Evolutionary conservation across 2,329 filamentous ascomycete species (phyloP), one percentile per base, ranked within the genome.

Genomic region (Bretziella fagacearum): DNA sequence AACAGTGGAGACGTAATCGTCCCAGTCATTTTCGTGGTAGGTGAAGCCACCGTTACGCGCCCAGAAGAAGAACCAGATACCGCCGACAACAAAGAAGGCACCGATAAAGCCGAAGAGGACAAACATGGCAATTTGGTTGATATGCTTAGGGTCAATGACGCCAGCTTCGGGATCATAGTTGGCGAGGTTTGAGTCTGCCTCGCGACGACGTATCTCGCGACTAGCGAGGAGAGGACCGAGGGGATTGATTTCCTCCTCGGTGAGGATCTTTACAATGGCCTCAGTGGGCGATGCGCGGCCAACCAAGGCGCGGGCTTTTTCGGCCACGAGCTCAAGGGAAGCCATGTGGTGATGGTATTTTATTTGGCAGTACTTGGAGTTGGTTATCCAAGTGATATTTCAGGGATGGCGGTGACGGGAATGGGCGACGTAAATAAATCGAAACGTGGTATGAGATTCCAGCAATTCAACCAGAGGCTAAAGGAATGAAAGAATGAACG

Each of bases 31-130:
- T 53, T 93, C 67, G 40, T 73, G 73, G 70, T 86, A 96, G 53
- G 82, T 68, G 66, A 96, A 95, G 11, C 91, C 91, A 52, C 91
- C 91, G 56, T 96, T 94, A 65, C 83, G 89, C 49, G 89, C 89
- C 82, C 84, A 93, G 71, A 93, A 93, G 73, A 98, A 96, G 72
- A 98, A 95, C 87, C 91, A 98, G 58, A 96, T 85, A 20, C 71
- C 74, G 0, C 69, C 73, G 3, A 83, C 50, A 20, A 91, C 81
- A 58, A 96, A 81, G 26, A 66, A 75, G 1, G 78, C 77, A 27
- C 84, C 85, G 45, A 96, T 76, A 15, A 95, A 61, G 8, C 83
- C 89, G 59, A 96, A 94, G 1, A 96, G 67, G 1, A 81, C 79
- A 58, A 96, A 83, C 56, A 94, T 77, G 50, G 77, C 83, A 17